phyloP scores from a whole-genome alignment of 2,329 filamentous ascomycete genomes.

The Periglandula ipomoeae region DNA sequence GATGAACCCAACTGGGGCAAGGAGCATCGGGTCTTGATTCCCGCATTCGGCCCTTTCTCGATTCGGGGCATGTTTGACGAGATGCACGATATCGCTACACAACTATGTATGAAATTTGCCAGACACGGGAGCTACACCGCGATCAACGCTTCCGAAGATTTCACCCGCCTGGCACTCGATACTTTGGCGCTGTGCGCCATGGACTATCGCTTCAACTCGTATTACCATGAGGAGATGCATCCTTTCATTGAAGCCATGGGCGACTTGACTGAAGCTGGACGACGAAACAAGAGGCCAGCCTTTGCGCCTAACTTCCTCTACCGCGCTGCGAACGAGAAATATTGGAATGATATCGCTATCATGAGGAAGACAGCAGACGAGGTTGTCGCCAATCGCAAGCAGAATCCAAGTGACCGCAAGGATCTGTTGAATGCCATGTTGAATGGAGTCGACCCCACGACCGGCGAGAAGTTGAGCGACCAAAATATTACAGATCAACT shows the following conservation, averaged over 20 bases:
- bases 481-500: conserved; percentile 59
- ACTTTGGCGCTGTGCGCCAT: conserved; percentile 64
- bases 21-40: conserved; percentile 56
- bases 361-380: conserved; percentile 47
- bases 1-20: conserved; percentile 56
- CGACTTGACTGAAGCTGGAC: conserved; percentile 47
- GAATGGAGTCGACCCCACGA: conserved; percentile 55
- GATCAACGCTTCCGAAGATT: conserved; percentile 56
- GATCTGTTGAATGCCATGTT: conserved; percentile 66
- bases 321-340: conserved; percentile 39
- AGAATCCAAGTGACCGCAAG: conserved; percentile 46
- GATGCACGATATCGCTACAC: conserved; percentile 58
- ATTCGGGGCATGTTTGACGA: conserved; percentile 62
- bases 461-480: conserved; percentile 54
- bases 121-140: conserved; percentile 47
- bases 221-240: conserved; percentile 59
- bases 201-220: conserved; percentile 66
- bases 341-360: conserved; percentile 42
- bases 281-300: conserved; percentile 36
- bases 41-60: conserved; percentile 59
- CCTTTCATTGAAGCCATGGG: conserved; percentile 63
- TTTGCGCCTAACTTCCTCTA: conserved; percentile 40
- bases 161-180: conserved; percentile 64
- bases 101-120: conserved; percentile 60
- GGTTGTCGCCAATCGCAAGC: conserved; percentile 50